Percentiles rank a stretch among this genome's conserved stretches.
These are phyloP conservation scores for Rhodotorula sp. DNA, from an alignment of 1,284 basidiomycete genomes.

Conservation along the genomic window DNA sequence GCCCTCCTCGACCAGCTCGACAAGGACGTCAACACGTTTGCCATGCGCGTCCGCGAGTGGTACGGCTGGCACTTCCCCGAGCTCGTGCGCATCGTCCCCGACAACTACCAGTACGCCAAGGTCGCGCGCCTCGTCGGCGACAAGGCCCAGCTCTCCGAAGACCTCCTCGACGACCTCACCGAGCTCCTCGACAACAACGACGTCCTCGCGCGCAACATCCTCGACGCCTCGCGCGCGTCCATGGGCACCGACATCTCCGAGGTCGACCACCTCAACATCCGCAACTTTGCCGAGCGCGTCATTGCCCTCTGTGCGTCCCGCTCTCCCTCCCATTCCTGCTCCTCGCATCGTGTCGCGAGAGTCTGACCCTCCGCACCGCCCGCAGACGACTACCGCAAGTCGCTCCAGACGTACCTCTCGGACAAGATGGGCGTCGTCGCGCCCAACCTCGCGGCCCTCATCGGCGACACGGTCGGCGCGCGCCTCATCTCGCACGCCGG, in stretches of 20 bases:
- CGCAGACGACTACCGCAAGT: slow-evolving; percentile 76
- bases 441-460: slow-evolving; percentile 91
- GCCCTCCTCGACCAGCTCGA: slow-evolving; percentile 97
- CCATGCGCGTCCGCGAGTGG: slow-evolving; percentile 98
- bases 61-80: slow-evolving; percentile 99
- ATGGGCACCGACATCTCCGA: slow-evolving; percentile 94
- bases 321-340: too few relatives aligned
- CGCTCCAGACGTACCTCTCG: slow-evolving; percentile 89
- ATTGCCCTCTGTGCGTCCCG: slow-evolving; percentile 68
- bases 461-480: slow-evolving; percentile 95
- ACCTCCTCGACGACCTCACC: slow-evolving; percentile 73
- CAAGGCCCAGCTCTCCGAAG: slow-evolving; percentile 68
- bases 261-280: slow-evolving; percentile 95
- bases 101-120: slow-evolving; percentile 93
- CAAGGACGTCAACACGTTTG: slow-evolving; percentile 99
- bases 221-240: slow-evolving; percentile 89
- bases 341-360: too few relatives aligned
- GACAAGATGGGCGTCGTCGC: slow-evolving; percentile 98
- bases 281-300: slow-evolving; percentile 86
- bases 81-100: slow-evolving; percentile 88
- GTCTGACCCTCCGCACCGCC: too few relatives aligned
- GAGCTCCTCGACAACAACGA: slow-evolving; percentile 83
- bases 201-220: slow-evolving; percentile 85
- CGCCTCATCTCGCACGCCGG: slow-evolving; percentile 96
- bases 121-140: slow-evolving; percentile 86